Evolutionary conservation across 163 green algal species (phyloP).

Genomic region (Volvox carteri): DNA sequence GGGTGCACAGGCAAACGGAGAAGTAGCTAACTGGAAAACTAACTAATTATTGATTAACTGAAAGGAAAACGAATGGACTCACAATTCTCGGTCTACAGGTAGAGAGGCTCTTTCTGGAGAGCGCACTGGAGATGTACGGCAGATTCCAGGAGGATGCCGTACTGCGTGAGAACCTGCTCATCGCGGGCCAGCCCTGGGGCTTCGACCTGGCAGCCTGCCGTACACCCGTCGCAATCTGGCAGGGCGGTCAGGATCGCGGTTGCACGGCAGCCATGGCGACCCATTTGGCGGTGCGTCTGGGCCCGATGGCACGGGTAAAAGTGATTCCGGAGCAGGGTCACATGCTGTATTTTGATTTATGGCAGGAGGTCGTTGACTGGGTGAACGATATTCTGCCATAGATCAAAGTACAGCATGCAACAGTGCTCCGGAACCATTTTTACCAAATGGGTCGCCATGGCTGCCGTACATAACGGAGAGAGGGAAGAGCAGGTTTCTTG

Average conservation of each 20-base stretch:
- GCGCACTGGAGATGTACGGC: slow-evolving; percentile 37
- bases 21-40: background rate
- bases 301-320: background rate
- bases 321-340: slow-evolving; percentile 22
- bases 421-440: background rate
- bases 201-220: background rate
- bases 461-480: slow-evolving; percentile 7
- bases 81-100: background rate
- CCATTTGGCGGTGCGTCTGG: background rate
- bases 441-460: slow-evolving; percentile 17
- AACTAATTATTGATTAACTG: background rate
- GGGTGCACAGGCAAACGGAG: background rate
- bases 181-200: slow-evolving; percentile 20
- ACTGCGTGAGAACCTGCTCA: slow-evolving; percentile 9
- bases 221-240: slow-evolving; percentile 29
- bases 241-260: slow-evolving; percentile 38
- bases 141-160: slow-evolving; percentile 39
- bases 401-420: slow-evolving; percentile 47
- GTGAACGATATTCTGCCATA: slow-evolving; percentile 29
- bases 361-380: slow-evolving; percentile 41
- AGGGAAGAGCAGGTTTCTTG: too few relatives aligned
- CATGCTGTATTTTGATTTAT: slow-evolving; percentile 48
- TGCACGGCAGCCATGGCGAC: slow-evolving; percentile 25
- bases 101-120: slow-evolving; percentile 32
- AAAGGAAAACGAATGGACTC: background rate